A percentile compares a stretch with the other conserved stretches of the same genome.
These are phyloP conservation scores for Pyrenophora teres DNA, from an alignment of 2,329 filamentous ascomycete genomes.

Conservation along the genomic window DNA sequence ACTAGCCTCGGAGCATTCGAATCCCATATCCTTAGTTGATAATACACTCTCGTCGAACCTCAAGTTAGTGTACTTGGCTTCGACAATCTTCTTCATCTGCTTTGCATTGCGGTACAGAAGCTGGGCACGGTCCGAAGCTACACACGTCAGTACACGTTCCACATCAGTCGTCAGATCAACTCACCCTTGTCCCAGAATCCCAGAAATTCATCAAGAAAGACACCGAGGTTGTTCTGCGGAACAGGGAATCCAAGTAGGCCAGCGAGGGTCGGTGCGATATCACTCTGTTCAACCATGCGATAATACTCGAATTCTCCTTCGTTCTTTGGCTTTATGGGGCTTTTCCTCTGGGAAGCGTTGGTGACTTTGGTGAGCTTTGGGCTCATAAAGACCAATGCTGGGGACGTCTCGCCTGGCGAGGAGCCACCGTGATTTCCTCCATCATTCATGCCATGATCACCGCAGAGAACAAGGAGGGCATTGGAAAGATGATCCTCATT, in stretches of 20 bases:
- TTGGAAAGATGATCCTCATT: slow-evolving; percentile 71
- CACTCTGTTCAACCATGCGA: slow-evolving; percentile 84
- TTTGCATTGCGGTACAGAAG: slow-evolving; percentile 77
- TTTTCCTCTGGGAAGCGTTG: slow-evolving; percentile 33
- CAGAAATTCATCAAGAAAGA: slow-evolving; percentile 80
- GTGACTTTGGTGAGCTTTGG: slow-evolving; percentile 72
- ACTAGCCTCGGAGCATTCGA: slow-evolving; percentile 16
- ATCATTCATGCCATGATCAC: slow-evolving; percentile 99
- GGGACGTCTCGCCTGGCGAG: slow-evolving; percentile 89
- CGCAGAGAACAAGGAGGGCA: slow-evolving; percentile 82
- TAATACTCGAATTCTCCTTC: slow-evolving; percentile 80
- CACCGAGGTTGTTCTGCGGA: slow-evolving; percentile 86
- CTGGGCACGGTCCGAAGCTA: slow-evolving; percentile 61
- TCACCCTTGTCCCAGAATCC: slow-evolving; percentile 73
- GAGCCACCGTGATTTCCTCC: slow-evolving; percentile 96
- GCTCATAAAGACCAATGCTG: slow-evolving; percentile 87
- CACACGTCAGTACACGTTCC: slow-evolving; percentile 30
- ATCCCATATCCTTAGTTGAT: slow-evolving; percentile 10
- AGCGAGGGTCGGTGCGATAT: slow-evolving; percentile 87
- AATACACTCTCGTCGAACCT: slow-evolving; percentile 49
- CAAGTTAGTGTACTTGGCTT: slow-evolving; percentile 69
- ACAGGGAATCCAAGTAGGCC: slow-evolving; percentile 85
- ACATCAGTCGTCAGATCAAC: slow-evolving; percentile 49
- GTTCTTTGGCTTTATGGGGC: slow-evolving; percentile 61
- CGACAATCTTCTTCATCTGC: slow-evolving; percentile 79